phyloP scores from a whole-genome alignment of 345 rosid species.

The Gossypium stocksii region DNA sequence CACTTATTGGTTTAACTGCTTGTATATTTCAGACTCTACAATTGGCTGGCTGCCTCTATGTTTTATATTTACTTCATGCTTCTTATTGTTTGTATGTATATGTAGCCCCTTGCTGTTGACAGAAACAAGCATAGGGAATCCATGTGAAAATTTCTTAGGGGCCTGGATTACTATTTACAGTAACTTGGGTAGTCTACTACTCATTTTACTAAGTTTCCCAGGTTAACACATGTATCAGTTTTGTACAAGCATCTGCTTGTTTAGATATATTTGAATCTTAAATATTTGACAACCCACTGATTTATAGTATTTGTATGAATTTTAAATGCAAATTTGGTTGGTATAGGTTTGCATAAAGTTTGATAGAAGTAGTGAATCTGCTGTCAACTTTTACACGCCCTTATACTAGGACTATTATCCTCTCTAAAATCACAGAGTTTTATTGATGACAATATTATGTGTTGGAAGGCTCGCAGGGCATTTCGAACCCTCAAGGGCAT shows the following conservation, averaged over 20 bases:
- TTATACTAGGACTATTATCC: not conserved
- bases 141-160: not conserved
- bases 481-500: conserved; percentile 51
- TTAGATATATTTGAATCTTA: not conserved
- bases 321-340: not conserved
- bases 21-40: not conserved
- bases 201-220: not conserved
- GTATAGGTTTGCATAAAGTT: not conserved
- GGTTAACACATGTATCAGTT: not conserved
- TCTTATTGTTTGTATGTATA: not conserved
- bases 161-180: not conserved
- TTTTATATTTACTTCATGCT: not conserved
- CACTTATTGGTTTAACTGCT: no score
- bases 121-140: not conserved
- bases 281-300: not conserved
- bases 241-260: not conserved
- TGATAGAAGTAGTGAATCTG: not conserved
- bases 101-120: not conserved
- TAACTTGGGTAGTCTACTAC: not conserved
- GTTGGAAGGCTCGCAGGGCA: conserved; percentile 58
- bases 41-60: not conserved
- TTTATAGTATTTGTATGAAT: not conserved
- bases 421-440: not conserved
- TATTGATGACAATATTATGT: conserved; percentile 19
- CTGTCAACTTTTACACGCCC: not conserved